Conservation (phyloP, 805 yeast genomes). For the Scheffersomyces spartinae region DNA sequence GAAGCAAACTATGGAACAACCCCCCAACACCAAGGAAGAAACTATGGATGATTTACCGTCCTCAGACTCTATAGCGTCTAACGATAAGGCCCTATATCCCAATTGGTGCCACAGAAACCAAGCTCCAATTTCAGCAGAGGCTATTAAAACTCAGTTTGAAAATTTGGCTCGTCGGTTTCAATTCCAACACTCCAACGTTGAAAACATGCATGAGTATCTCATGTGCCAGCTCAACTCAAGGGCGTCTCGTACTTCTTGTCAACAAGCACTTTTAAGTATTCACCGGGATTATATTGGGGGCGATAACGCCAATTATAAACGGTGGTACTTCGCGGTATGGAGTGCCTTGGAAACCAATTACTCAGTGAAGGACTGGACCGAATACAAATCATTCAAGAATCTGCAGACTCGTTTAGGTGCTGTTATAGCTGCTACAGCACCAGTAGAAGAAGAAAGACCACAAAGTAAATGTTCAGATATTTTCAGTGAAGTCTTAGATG, state of each 20-base stretch:
- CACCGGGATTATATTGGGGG: slow-evolving; percentile 77
- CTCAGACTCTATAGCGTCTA: not conserved
- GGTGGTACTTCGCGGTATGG: slow-evolving; percentile 52
- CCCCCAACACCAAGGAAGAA: too few species aligned
- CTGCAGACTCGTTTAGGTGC: too few species aligned
- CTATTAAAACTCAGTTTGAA: too few species aligned
- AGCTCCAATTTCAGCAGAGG: slow-evolving; percentile 8
- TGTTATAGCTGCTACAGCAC: too few species aligned
- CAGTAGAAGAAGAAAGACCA: too few species aligned
- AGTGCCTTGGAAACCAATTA: too few species aligned
- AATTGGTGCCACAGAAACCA: slow-evolving; percentile 17
- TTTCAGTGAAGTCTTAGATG: too few species aligned
- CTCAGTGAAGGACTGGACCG: too few species aligned
- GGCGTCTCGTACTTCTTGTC: slow-evolving; percentile 51
- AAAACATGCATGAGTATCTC: slow-evolving; percentile 21
- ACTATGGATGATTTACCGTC: too few species aligned
- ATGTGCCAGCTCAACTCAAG: slow-evolving; percentile 25
- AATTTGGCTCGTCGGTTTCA: slow-evolving; percentile 14
- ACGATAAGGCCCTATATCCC: slow-evolving; percentile 4
- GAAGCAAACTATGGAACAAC: too few species aligned
- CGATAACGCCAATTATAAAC: slow-evolving; percentile 50
- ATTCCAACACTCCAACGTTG: slow-evolving; percentile 20
- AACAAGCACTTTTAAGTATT: slow-evolving; percentile 42
- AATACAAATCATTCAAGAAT: too few species aligned
- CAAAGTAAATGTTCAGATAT: too few species aligned